Evolutionary conservation across 2,329 filamentous ascomycete genomes (phyloP), one percentile per base, ranked within the genome.

Genomic region (Cytospora chrysosperma): DNA sequence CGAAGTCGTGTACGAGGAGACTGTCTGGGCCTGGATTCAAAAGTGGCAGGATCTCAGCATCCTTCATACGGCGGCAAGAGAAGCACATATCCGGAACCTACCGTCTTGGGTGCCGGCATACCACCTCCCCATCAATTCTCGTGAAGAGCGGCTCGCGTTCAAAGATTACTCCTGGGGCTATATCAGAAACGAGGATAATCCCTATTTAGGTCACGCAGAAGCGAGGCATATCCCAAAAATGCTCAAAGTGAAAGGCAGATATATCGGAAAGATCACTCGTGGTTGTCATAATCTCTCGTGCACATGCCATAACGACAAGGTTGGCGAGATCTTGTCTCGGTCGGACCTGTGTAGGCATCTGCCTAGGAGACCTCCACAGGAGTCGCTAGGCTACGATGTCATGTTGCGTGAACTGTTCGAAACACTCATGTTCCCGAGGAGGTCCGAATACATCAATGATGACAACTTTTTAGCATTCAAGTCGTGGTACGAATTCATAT

Each of bases 51-150:
- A 59, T 27, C 10, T 59, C 15, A 59, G 47, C 24, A 59, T 52
- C 9, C 4, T 59, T 4, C 50, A 59, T 17, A 30, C 51, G 13
- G 32, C 56, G 12, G 49, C 56, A 40, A 49, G 56, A 19, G 30
- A 47, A 19, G 4, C 8, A 2, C 8, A n/a, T 3, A 5, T 27
- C 4, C 9, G 17, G 0, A 40, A 5, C 1, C 17, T 59, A 7
- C 56, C 56, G 17, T 59, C 56, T 7, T 59, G 56, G 56, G 56
- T 59, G 9, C 56, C 56, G 13, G 56, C 56, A 6, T 59, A 50
- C 47, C n/a, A 59, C 28, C 28, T 30, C 28, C 3, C 3, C 2
- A 17, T 37, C 15, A 4, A 32, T 21, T 24, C 30, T n/a, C n/a
- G n/a, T n/a, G n/a, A n/a, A 34, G 32, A 15, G 13, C 12, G 32